Evolutionary conservation across 192 early-diverging fungal species (phyloP).

Genomic region (Coemansia sp.): DNA sequence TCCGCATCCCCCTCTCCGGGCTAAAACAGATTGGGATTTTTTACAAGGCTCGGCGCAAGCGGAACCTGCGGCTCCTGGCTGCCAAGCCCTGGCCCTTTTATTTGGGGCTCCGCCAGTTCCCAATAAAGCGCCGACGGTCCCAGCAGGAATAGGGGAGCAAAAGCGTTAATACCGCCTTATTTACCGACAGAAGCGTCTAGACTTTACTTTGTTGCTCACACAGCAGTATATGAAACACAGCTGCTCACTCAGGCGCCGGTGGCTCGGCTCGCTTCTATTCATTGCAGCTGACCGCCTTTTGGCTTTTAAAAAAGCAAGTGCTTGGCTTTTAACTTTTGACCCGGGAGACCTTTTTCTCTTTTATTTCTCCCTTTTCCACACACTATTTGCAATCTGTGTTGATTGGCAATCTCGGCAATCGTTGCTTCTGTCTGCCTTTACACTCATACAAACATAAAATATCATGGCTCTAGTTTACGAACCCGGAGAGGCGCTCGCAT

Average conservation of each 20-base stretch:
- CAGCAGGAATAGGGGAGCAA: not conserved
- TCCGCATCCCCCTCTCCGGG: not conserved
- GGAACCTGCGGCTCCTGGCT: not conserved
- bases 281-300: not conserved
- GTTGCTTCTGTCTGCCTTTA: not conserved
- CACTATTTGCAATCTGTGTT: not conserved
- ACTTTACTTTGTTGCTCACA: conserved; percentile 2
- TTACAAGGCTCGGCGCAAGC: not conserved
- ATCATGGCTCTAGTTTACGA: conserved; percentile 64
- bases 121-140: not conserved
- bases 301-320: not conserved
- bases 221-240: not conserved
- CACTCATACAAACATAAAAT: too few relatives aligned
- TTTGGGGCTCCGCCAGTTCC: not conserved
- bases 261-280: not conserved
- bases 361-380: not conserved
- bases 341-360: not conserved
- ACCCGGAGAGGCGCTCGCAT: conserved; percentile 57
- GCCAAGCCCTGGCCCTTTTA: not conserved
- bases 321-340: not conserved
- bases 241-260: conserved; percentile 1
- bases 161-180: too few relatives aligned
- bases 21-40: not conserved
- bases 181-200: not conserved
- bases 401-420: not conserved